Evolutionary conservation across 1,284 basidiomycete species (phyloP).

Genomic region (Kalmanozyma brasiliensis): DNA sequence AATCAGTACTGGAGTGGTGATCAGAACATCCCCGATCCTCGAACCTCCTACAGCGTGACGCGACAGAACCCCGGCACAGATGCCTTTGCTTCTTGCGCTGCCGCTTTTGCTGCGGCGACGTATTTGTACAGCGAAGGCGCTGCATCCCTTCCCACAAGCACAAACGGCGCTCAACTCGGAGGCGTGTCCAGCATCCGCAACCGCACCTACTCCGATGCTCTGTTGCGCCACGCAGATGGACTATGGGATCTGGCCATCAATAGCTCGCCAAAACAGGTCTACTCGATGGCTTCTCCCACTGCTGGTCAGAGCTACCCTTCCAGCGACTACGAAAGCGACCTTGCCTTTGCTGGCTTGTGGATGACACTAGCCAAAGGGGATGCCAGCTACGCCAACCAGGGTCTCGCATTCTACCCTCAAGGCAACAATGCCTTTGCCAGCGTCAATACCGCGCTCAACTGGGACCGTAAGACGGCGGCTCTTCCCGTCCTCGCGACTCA

Average conservation of each 20-base stretch:
- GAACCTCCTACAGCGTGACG: constrained; percentile 82
- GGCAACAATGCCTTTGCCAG: constrained; percentile 72
- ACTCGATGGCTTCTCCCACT: constrained; percentile 76
- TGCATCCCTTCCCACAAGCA: constrained; percentile 33
- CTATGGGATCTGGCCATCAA: constrained; percentile 78
- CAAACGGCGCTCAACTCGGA: constrained; percentile 22
- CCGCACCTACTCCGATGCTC: constrained; percentile 76
- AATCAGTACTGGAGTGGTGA: constrained; percentile 91
- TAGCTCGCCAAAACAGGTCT: constrained; percentile 68
- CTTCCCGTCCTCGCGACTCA: constrained; percentile 77
- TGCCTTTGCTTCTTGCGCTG: constrained; percentile 81
- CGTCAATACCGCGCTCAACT: constrained; percentile 79
- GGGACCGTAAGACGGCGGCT: constrained; percentile 85
- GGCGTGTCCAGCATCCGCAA: constrained; percentile 70
- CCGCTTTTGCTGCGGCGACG: constrained; percentile 86
- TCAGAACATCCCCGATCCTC: constrained; percentile 77
- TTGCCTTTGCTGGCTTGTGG: constrained; percentile 78
- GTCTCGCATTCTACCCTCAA: constrained; percentile 74
- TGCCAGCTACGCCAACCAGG: constrained; percentile 75
- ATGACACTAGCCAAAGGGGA: constrained; percentile 78
- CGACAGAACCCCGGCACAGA: constrained; percentile 84
- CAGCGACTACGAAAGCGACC: constrained; percentile 71
- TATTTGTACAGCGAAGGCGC: constrained; percentile 74
- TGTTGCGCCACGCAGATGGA: constrained; percentile 79
- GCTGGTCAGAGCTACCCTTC: constrained; percentile 78